Conservation (phyloP, 1,139 yeast genomes). For the Blastobotrys arbuscula region DNA sequence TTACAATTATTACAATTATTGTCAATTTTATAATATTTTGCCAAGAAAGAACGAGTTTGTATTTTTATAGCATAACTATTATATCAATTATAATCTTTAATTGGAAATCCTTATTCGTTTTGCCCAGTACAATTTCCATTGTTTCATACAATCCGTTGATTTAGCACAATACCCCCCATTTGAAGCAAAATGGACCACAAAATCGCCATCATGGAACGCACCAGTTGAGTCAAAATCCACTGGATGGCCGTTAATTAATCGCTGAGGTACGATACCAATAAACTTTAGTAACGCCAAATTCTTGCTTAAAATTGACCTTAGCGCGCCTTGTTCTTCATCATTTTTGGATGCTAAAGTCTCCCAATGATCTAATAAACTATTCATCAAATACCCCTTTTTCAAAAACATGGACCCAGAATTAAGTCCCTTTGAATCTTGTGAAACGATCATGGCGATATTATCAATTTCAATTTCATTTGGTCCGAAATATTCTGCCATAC, state of each 20-base stretch:
- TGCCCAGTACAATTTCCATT: constrained; percentile 4
- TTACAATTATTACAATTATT: too few species aligned
- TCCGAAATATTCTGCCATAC: constrained; percentile 14
- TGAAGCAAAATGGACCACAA: constrained; percentile 6
- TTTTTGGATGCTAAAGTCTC: constrained; percentile 10
- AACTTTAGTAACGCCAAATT: neutral
- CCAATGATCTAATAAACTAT: constrained; percentile 5
- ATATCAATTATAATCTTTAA: neutral
- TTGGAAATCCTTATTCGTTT: too few species aligned
- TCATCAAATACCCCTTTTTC: constrained; percentile 20
- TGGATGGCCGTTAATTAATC: constrained; percentile 7
- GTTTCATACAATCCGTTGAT: neutral
- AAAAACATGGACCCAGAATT: constrained; percentile 36
- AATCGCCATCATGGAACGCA: constrained; percentile 3
- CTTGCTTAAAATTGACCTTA: neutral
- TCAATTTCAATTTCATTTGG: constrained; percentile 20
- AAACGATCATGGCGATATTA: constrained; percentile 23
- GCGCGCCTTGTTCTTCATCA: constrained; percentile 5
- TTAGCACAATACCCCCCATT: neutral
- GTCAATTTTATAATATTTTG: too few species aligned
- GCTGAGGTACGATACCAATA: constrained; percentile 8
- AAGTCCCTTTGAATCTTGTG: constrained; percentile 31
- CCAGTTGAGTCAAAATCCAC: constrained; percentile 1
- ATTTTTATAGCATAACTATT: too few species aligned
- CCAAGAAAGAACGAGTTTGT: too few species aligned